Evolutionary conservation across 148 eudicot genomes (phyloP), one percentile per base, ranked within the genome.

Genomic region (Vaccinium vitisidaea): DNA sequence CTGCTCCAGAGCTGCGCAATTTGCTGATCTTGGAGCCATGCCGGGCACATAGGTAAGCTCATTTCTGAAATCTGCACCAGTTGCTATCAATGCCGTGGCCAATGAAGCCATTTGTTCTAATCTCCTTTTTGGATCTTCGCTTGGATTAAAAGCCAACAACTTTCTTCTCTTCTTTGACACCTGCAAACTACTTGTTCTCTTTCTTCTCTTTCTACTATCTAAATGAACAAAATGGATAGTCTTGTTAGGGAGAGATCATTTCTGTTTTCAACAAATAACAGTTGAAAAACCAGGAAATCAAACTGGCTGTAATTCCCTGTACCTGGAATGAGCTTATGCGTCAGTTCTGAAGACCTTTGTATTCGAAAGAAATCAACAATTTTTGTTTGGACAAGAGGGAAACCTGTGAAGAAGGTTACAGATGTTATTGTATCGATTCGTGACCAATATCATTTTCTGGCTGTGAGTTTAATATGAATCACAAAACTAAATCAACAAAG

Each of bases 311-410:
- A 71, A 46, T 39, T 84, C 23, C 58, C n/a, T 82, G 61, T 91
- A 92, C 98, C 99, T 91, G 83, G 89, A 79, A 73, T 80, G 14
- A 85, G 70, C 78, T 86, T 88, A 81, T 90, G 88, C 9, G 80
- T 27, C 73, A 79, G 87, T 48, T 83, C 85, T 2, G 90, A 84
- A 32, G 90, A 74, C 90, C 93, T 94, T 85, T 92, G 98, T 50
- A 97, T 97, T 32, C 96, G 93, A 88, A 97, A 97, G 87, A 97
- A 97, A 80, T 97, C 99, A 39, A 95, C 90, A 80, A 97, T 97
- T 86, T 93, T 97, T 21, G 98, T 97, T 88, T 97, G 99, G 18
- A 94, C 88, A 48, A 97, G 83, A 39, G 98, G 95, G 80, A 97
- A 93, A 59, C 79, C 99, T 97, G 95, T 43, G 56, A 30, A 49